Conservation (phyloP, 805 yeast genomes). For the Saccharomyces jurei region DNA sequence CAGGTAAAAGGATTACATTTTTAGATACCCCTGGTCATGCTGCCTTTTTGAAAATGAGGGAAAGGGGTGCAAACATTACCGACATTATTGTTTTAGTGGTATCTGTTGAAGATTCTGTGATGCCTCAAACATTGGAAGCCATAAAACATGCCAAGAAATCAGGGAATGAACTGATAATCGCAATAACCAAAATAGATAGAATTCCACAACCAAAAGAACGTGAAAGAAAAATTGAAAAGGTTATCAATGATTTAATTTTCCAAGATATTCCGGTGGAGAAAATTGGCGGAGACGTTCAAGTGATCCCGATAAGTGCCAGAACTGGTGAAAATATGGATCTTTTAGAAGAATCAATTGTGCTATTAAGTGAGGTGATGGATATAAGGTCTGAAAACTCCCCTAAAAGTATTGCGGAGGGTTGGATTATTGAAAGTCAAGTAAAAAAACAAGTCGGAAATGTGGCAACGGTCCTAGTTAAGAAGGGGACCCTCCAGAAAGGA, state of each 20-base stretch:
- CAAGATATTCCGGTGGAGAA: slow-evolving; percentile 82
- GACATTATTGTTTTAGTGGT: slow-evolving; percentile 89
- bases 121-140: slow-evolving; percentile 96
- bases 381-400: slow-evolving; percentile 47
- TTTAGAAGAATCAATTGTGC: slow-evolving; percentile 78
- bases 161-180: slow-evolving; percentile 57
- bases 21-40: slow-evolving; percentile 98
- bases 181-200: slow-evolving; percentile 86
- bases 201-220: slow-evolving; percentile 31
- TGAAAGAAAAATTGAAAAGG: slow-evolving; percentile 66
- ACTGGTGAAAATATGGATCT: slow-evolving; percentile 87
- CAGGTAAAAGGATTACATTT: slow-evolving; percentile 74
- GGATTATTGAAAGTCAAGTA: slow-evolving; percentile 79
- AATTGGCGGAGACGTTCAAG: slow-evolving; percentile 92
- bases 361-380: slow-evolving; percentile 78
- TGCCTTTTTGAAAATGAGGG: slow-evolving; percentile 91
- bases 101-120: slow-evolving; percentile 95
- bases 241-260: slow-evolving; percentile 65
- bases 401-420: slow-evolving; percentile 61
- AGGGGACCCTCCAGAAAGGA: slow-evolving; percentile 70
- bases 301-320: slow-evolving; percentile 78
- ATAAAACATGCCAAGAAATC: slow-evolving; percentile 77
- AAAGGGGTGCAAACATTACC: slow-evolving; percentile 90
- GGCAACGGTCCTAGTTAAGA: slow-evolving; percentile 75
- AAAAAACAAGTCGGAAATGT: slow-evolving; percentile 76